Percentiles rank a stretch among this genome's conserved stretches.
These are phyloP conservation scores for Xanthoconium separans DNA, from an alignment of 1,284 basidiomycete species.

Conservation along the genomic window DNA sequence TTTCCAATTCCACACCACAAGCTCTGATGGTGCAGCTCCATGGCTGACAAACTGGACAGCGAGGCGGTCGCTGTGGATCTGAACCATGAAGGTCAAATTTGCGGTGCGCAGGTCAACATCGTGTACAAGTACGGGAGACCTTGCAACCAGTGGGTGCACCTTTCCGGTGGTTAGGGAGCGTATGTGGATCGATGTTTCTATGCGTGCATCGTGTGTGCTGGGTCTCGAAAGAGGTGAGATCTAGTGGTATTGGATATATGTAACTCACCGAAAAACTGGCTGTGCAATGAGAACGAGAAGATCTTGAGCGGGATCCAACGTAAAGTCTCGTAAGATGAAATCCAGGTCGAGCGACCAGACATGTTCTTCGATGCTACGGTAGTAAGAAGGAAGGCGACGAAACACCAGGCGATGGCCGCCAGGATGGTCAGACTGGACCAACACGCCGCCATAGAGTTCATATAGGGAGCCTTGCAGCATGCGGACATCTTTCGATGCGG, in stretches of 20 bases:
- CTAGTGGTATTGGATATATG: neutral
- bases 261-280: conserved; percentile 32
- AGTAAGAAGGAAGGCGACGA: conserved; percentile 47
- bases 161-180: conserved; percentile 47
- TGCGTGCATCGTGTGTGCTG: conserved; percentile 12
- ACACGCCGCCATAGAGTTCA: conserved; percentile 62
- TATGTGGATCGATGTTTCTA: conserved; percentile 40
- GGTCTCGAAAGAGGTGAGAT: conserved; percentile 14
- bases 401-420: conserved; percentile 40
- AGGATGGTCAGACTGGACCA: conserved; percentile 43
- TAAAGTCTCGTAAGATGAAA: conserved; percentile 52
- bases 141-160: conserved; percentile 43
- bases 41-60: conserved; percentile 43
- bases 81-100: conserved; percentile 42
- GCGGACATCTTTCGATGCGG: conserved; percentile 34
- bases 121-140: conserved; percentile 37
- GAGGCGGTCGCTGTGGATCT: conserved; percentile 47
- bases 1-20: conserved; percentile 66
- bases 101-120: conserved; percentile 21
- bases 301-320: conserved; percentile 62
- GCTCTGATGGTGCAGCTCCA: conserved; percentile 37
- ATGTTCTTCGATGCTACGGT: conserved; percentile 45
- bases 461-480: conserved; percentile 45
- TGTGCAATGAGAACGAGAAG: conserved; percentile 52
- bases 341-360: conserved; percentile 48